Conservation (phyloP, 192 early-diverging fungal species). For the Dispira parvispora region DNA sequence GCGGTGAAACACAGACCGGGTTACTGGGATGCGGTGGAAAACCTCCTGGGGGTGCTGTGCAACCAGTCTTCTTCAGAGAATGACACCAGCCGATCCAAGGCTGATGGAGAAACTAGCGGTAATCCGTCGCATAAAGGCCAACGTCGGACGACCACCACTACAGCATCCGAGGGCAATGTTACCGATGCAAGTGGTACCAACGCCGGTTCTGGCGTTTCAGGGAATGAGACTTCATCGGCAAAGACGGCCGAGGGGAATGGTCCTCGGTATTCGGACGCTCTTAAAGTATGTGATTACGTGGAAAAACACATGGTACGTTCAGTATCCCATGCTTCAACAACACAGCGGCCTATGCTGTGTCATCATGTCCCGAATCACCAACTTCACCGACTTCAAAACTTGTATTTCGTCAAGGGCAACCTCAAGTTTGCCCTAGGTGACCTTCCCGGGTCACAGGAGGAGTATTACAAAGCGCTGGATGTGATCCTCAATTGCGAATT, state of each 20-base stretch:
- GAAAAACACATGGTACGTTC: slow-evolving; percentile 37
- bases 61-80: slow-evolving; percentile 8
- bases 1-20: slow-evolving; percentile 71
- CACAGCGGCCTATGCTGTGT: slow-evolving; percentile 9
- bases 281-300: slow-evolving; percentile 65
- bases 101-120: not conserved
- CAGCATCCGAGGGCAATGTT: slow-evolving; percentile 10
- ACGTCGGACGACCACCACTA: not conserved
- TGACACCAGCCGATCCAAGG: slow-evolving; percentile 4
- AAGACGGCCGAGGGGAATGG: slow-evolving; percentile 2
- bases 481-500: slow-evolving; percentile 39
- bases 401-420: slow-evolving; percentile 79
- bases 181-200: slow-evolving; percentile 2
- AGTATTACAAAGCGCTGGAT: slow-evolving; percentile 72
- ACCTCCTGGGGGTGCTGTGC: slow-evolving; percentile 68
- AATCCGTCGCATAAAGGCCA: not conserved
- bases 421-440: slow-evolving; percentile 62
- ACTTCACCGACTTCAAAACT: slow-evolving; percentile 53
- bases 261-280: slow-evolving; percentile 56
- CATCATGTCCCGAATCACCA: slow-evolving; percentile 42
- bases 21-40: slow-evolving; percentile 87
- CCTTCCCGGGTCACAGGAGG: slow-evolving; percentile 43
- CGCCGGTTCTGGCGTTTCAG: not conserved
- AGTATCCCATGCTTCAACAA: slow-evolving; percentile 11
- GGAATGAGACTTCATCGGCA: not conserved